Percentiles rank a stretch among this genome's conserved stretches.
phyloP scores from a whole-genome alignment of 257 asterid genomes.

The Solanum boliviense region DNA sequence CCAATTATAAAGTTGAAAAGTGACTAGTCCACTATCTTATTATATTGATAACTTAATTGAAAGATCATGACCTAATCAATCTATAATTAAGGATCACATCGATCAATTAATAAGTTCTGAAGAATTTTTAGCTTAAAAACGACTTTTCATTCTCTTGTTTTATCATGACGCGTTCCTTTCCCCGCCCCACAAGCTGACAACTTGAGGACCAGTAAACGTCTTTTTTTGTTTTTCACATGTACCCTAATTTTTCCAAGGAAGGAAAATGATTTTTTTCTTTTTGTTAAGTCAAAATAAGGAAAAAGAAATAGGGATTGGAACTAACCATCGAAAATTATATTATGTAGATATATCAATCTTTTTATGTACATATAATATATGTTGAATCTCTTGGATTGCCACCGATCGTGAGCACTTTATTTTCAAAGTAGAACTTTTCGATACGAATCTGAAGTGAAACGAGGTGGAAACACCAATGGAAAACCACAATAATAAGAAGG shows the following conservation, averaged over 20 bases:
- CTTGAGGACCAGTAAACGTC: background rate
- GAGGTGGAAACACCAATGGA: background rate
- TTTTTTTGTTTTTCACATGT: background rate
- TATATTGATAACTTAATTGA: background rate
- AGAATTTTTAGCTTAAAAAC: background rate
- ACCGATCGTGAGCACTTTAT: rapidly evolving
- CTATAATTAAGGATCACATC: background rate
- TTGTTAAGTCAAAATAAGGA: background rate
- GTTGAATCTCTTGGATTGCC: background rate
- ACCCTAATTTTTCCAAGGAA: background rate
- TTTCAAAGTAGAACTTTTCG: background rate
- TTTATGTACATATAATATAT: background rate
- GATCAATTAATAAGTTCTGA: background rate
- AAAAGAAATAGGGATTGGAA: background rate
- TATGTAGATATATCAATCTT: background rate
- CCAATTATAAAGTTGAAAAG: too few relatives aligned
- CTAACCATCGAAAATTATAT: background rate
- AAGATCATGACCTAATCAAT: background rate
- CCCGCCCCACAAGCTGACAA: background rate
- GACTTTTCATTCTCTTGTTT: background rate
- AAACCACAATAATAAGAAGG: background rate
- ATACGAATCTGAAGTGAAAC: background rate
- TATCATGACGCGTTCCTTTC: background rate
- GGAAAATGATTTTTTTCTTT: background rate
- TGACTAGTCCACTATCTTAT: too few relatives aligned